These are phyloP conservation scores for Lodderomyces metapsilosis DNA, from an alignment of 1,139 yeast genomes.

Conservation along the genomic window DNA sequence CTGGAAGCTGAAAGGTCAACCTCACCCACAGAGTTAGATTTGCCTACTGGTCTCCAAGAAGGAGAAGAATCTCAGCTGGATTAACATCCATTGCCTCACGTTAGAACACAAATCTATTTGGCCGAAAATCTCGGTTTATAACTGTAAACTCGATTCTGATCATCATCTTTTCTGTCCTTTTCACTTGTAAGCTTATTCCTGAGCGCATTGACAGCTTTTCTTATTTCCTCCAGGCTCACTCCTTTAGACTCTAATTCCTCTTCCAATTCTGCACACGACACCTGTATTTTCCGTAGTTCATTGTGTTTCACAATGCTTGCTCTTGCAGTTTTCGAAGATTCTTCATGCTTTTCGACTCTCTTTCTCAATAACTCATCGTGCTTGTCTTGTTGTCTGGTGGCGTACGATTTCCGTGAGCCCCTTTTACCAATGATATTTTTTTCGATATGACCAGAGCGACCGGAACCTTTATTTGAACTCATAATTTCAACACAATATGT, in stretches of 20 bases:
- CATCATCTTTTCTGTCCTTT: not conserved
- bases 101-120: not conserved
- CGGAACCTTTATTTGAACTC: conserved; percentile 45
- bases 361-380: conserved; percentile 16
- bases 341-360: conserved; percentile 18
- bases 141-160: not conserved
- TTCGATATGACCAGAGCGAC: conserved; percentile 71
- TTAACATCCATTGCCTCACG: not conserved
- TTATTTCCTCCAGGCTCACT: conserved; percentile 26
- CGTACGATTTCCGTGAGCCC: conserved; percentile 18
- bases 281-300: conserved; percentile 47
- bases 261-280: conserved; percentile 53
- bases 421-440: conserved; percentile 38
- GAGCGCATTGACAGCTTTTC: conserved; percentile 20
- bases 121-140: conserved; percentile 11
- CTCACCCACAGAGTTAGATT: too few species aligned
- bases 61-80: not conserved
- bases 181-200: conserved; percentile 20
- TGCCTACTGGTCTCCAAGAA: not conserved
- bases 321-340: conserved; percentile 20
- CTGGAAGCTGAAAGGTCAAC: too few species aligned
- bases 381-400: conserved; percentile 14
- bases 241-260: conserved; percentile 56
- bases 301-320: conserved; percentile 46
- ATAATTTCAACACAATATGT: not conserved